phyloP scores from a whole-genome alignment of 2,329 filamentous ascomycete species.

The Fusarium sp. region DNA sequence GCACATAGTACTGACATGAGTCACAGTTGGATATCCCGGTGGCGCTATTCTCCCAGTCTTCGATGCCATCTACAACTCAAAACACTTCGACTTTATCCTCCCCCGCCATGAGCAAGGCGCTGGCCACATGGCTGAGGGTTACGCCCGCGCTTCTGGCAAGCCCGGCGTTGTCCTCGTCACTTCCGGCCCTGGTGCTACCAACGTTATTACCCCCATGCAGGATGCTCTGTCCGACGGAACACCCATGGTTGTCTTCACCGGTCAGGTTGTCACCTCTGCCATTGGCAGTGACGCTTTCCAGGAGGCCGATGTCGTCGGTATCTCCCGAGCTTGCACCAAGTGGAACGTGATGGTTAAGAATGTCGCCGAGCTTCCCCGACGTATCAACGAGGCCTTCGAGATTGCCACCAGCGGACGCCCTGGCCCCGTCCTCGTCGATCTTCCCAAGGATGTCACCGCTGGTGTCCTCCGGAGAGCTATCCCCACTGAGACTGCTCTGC shows the following conservation, averaged over 20 bases:
- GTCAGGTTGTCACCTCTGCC: constrained; percentile 89
- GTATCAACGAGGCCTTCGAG: constrained; percentile 98
- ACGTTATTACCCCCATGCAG: constrained; percentile 96
- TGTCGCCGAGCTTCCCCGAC: constrained; percentile 89
- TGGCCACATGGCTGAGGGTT: constrained; percentile 98
- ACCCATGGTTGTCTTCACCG: constrained; percentile 94
- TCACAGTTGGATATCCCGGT: constrained; percentile 85
- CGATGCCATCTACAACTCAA: constrained; percentile 98
- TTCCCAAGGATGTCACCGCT: constrained; percentile 96
- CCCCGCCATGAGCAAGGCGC: constrained; percentile 97
- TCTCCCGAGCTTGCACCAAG: constrained; percentile 95
- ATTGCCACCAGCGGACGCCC: constrained; percentile 95
- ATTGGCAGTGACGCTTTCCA: constrained; percentile 98
- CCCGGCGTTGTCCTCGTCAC: constrained; percentile 97
- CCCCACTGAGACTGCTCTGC: constrained; percentile 78
- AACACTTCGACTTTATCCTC: constrained; percentile 95
- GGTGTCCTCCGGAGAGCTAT: constrained; percentile 86
- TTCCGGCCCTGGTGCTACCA: constrained; percentile 95
- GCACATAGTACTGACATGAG: constrained; percentile 42
- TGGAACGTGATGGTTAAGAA: constrained; percentile 99
- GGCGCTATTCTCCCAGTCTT: constrained; percentile 98
- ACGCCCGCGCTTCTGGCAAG: constrained; percentile 92
- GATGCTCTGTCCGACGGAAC: constrained; percentile 96
- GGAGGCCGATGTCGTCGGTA: constrained; percentile 93
- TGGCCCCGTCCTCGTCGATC: constrained; percentile 93